A percentile compares a stretch with the other conserved stretches of the same genome.
Evolutionary conservation across 2,329 filamentous ascomycete species (phyloP).

Genomic region (Coleophoma crateriformis): DNA sequence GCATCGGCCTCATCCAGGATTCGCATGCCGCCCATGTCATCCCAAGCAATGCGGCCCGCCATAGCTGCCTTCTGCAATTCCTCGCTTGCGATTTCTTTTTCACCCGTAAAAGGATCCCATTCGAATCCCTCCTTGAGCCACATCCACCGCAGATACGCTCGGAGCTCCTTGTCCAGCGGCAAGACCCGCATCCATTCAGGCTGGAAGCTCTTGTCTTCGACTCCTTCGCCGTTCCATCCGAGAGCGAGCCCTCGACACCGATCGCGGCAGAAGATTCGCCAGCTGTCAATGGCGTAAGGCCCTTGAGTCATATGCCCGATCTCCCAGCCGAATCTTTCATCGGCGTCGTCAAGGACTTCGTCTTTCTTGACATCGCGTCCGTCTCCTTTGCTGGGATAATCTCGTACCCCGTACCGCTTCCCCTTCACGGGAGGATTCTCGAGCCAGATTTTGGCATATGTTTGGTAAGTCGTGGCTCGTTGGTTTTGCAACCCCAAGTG

Average conservation of each 20-base stretch:
- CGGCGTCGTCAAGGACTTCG: slow-evolving; percentile 41
- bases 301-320: slow-evolving; percentile 81
- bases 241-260: slow-evolving; percentile 58
- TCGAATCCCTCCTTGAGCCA: slow-evolving; percentile 83
- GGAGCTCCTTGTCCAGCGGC: slow-evolving; percentile 82
- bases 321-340: slow-evolving; percentile 55
- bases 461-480: slow-evolving; percentile 62
- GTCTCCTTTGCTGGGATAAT: slow-evolving; percentile 46
- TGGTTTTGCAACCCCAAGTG: slow-evolving; percentile 67
- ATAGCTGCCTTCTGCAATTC: slow-evolving; percentile 52
- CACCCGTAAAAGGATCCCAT: slow-evolving; percentile 71
- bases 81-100: slow-evolving; percentile 45
- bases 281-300: slow-evolving; percentile 80
- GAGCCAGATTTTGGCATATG: slow-evolving; percentile 65
- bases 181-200: slow-evolving; percentile 88
- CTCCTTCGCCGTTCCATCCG: slow-evolving; percentile 59
- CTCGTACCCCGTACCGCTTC: slow-evolving; percentile 48
- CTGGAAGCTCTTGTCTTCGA: slow-evolving; percentile 48
- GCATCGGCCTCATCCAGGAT: slow-evolving; percentile 25
- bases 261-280: slow-evolving; percentile 91
- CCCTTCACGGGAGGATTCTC: slow-evolving; percentile 53
- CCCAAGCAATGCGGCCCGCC: slow-evolving; percentile 43
- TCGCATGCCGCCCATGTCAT: slow-evolving; percentile 27
- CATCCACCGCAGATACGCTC: slow-evolving; percentile 83
- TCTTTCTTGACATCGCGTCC: slow-evolving; percentile 40